Base-by-base conservation (phyloP, 1,284 basidiomycete genomes). In the Ustilago vetiveriae region DNA sequence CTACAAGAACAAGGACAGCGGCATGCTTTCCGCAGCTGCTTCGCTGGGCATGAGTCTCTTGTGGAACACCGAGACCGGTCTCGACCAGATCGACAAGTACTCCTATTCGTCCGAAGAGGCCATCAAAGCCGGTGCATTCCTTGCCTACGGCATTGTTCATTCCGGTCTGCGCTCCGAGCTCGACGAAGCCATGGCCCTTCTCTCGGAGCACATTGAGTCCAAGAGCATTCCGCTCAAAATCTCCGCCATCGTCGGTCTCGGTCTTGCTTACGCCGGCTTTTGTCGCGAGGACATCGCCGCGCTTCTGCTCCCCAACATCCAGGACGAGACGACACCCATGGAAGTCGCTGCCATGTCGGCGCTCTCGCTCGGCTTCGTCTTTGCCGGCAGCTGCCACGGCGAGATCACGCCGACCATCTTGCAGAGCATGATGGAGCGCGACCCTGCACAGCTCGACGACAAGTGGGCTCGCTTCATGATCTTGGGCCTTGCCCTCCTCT, bases 1-100 rank as follows among this genome's bases (percentile, higher is more conserved):
- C 70, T 99, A 98, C 86, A 98, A 98, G 87, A 98, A 98, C 85
- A 98, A 98, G 84, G 95, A 98, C 55, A 91, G 96, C 90, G 92
- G 93, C 57, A 98, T 97, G 93, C 89, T 96, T 86, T 94, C 92
- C 68, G 96, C 96, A 17, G 88, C 95, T 19, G 96, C 96, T 3
- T 94, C 92, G 62, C 87, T 98, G 49, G 96, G 96, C 43, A 86
- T 98, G 56, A 91, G 90, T 82, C 85, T 98, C 73, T 85, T 99
- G 3, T 99, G 96, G 96, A 94, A 98, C 82, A 92, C 92, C 24
- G 96, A 98, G 63, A 87, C 90, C 57, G 96, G 96, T 77, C 86
- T 98, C 54, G 90, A 89, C 81, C 92, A 95, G 76, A 90, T 98
- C 72, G 96, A 99, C 86, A 97, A 94, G 84, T 98, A 97, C 84